Percentiles rank a stretch among this genome's conserved stretches.
These are phyloP conservation scores for Tillandsia leiboldiana DNA, from an alignment of 176 grass and related monocot genomes.

Conservation along the genomic window DNA sequence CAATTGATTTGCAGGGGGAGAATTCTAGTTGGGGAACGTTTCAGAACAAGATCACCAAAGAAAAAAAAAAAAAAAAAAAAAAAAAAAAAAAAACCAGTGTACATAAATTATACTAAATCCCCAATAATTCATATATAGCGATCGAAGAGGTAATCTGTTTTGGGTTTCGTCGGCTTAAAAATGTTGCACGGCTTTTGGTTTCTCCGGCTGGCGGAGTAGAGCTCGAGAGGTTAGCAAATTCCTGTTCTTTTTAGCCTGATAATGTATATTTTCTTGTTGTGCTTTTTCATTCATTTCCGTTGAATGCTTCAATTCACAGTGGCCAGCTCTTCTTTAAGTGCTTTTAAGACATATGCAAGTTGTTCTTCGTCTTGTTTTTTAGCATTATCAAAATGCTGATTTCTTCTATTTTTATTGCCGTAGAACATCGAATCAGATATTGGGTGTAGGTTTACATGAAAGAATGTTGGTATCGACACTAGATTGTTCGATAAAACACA, in stretches of 20 bases:
- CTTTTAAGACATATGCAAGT: background rate
- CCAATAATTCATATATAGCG: background rate
- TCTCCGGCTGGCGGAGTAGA: background rate
- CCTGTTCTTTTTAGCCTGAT: background rate
- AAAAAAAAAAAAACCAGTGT: background rate
- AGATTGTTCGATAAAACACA: no score
- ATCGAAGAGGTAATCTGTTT: background rate
- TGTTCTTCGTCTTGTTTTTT: background rate
- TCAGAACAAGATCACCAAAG: background rate
- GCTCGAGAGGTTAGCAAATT: background rate
- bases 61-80: background rate
- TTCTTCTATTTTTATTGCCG: no score
- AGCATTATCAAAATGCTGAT: no score
- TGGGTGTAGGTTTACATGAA: no score
- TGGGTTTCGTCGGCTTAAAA: background rate
- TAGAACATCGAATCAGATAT: no score
- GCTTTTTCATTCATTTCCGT: background rate
- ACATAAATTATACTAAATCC: slow-evolving; percentile 1
- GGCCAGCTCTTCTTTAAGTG: background rate
- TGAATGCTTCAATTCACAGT: background rate
- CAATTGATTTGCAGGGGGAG: slow-evolving; percentile 36
- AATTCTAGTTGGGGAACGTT: background rate
- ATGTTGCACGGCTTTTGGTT: background rate
- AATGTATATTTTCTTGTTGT: background rate
- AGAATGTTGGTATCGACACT: no score